phyloP scores from a whole-genome alignment of 2,329 filamentous ascomycete genomes.

The Aspergillus fumigatiaffinis region DNA sequence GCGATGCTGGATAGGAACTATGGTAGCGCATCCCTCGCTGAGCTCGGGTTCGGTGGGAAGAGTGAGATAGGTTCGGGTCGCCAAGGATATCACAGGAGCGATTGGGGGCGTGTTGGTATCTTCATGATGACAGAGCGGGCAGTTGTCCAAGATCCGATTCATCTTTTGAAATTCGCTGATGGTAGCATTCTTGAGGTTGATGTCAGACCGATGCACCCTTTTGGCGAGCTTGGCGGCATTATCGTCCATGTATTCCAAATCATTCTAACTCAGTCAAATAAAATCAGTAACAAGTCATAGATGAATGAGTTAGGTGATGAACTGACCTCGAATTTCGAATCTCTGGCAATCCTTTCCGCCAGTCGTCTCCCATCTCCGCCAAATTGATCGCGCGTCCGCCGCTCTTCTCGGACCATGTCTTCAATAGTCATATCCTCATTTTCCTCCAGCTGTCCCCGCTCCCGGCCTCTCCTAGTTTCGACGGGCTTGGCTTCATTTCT shows the following conservation, averaged over 20 bases:
- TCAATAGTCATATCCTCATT: conserved; percentile 96
- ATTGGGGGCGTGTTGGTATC: conserved; percentile 72
- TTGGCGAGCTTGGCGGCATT: conserved; percentile 87
- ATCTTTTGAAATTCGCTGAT: conserved; percentile 87
- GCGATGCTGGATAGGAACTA: conserved; percentile 83
- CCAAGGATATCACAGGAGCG: conserved; percentile 82
- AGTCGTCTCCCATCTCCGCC: conserved; percentile 78
- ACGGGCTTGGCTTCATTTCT: conserved; percentile 72
- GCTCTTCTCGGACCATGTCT: conserved; percentile 95
- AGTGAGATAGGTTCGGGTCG: conserved; percentile 80
- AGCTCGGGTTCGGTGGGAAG: conserved; percentile 87
- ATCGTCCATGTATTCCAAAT: conserved; percentile 96
- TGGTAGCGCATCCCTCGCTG: conserved; percentile 75
- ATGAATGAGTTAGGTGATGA: neutral
- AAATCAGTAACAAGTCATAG: conserved; percentile 8
- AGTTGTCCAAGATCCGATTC: conserved; percentile 78
- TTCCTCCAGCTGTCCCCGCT: conserved; percentile 79
- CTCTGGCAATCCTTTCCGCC: conserved; percentile 91
- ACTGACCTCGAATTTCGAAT: conserved; percentile 72
- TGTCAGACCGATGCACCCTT: conserved; percentile 80
- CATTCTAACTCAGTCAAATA: conserved; percentile 49
- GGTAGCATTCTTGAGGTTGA: conserved; percentile 81
- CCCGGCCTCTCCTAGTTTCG: conserved; percentile 74
- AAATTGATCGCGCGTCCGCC: conserved; percentile 70
- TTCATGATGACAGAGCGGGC: conserved; percentile 89